Base-by-base conservation (phyloP, 2,329 filamentous ascomycete species). In the Ascosphaera apis region DNA sequence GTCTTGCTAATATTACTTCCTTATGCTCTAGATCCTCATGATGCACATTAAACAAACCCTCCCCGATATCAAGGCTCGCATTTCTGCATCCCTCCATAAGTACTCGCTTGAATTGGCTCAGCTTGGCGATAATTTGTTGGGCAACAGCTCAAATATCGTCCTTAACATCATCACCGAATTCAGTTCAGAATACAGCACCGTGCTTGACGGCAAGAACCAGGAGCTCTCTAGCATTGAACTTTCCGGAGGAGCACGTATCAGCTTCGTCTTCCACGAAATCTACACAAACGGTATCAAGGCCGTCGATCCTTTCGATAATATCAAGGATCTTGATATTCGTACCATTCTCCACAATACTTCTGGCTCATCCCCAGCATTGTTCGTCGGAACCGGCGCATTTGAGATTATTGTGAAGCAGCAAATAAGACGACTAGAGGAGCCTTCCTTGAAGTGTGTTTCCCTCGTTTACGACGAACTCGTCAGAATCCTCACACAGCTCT, bases 21-120 rank as follows among this genome's bases (percentile, higher is more conserved):
- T 34, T 25, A 15, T 23, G 33, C 15, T 35, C 11, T 49, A 70
- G 67, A 95, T 98, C 52, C 69, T 98, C 47, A 95, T 98, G 86
- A 98, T 98, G 88, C 88, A 98, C 64, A 98, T 98, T 65, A 98
- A 98, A 62, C 86, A 98, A 63, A 98, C 88, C 1, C 69, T 98
- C 11, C 88, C 88, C 30, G 88, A 98, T 53, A 98, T 98, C 65
- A 98, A 98, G 63, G 82, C 80, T 11, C 78, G 91, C 43, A 98
- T 98, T 47, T 71, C 79, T n/a, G 78, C 80, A 45, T 93, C 86
- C 11, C 65, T 98, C 40, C 76, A 84, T 53, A 98, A 98, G 55
- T 98, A 98, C 57, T 65, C 70, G 3, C 59, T 72, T 31, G 88
- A 98, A 56, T 67, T 98, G 15, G 63, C 71, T 38, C 72, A 75